Evolutionary conservation across 83 land plant species (phyloP).

Genomic region (Thuja plicata): DNA sequence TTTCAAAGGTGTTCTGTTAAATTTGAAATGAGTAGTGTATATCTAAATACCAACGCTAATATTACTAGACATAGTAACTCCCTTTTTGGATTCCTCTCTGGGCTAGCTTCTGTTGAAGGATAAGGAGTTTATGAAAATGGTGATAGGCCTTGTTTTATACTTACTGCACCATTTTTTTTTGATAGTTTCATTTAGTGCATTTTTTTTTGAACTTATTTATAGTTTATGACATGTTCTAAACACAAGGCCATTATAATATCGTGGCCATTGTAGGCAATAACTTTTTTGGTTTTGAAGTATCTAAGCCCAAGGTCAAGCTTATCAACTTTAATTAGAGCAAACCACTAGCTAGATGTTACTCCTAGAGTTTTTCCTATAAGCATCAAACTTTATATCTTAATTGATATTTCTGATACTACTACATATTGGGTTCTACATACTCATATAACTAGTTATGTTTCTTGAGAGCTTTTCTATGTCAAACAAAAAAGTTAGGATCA

Average conservation of each 20-base stretch:
- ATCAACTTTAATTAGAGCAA: not conserved
- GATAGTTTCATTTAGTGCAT: too few relatives aligned
- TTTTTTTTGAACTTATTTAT: too few relatives aligned
- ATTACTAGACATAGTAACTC: constrained; percentile 57
- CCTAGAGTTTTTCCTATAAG: too few relatives aligned
- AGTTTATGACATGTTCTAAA: not conserved
- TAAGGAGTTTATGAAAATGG: too few relatives aligned
- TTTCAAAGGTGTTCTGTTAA: too few relatives aligned
- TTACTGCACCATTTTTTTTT: too few relatives aligned
- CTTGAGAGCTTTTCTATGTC: too few relatives aligned
- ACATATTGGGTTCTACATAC: not conserved
- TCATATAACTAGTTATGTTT: not conserved
- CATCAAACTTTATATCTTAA: too few relatives aligned
- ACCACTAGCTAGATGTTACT: not conserved
- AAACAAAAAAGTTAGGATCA: too few relatives aligned
- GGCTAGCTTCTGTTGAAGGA: too few relatives aligned
- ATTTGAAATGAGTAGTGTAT: too few relatives aligned
- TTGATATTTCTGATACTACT: not conserved
- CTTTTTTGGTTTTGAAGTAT: not conserved
- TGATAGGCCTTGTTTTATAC: too few relatives aligned
- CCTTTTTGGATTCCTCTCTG: constrained; percentile 48
- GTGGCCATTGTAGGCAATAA: not conserved
- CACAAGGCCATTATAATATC: not conserved
- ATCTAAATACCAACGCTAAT: constrained; percentile 18
- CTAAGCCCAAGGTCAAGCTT: not conserved